A percentile compares a stretch with the other conserved stretches of the same genome.
Evolutionary conservation across 495 filamentous ascomycete genomes (phyloP).

Genomic region (Viridothelium virens): DNA sequence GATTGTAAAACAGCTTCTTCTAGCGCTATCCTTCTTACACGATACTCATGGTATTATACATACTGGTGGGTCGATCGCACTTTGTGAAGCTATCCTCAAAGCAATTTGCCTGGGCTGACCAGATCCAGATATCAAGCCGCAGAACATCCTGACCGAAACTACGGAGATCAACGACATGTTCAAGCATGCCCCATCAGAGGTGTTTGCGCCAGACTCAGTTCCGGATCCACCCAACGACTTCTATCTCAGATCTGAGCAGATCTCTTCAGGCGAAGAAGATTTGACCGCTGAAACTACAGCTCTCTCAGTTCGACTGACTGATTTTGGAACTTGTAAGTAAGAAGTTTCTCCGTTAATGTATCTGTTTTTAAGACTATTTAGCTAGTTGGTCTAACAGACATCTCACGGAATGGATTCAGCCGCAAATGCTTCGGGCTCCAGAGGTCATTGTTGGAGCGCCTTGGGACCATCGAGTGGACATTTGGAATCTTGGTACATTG

Average conservation of each 20-base stretch:
- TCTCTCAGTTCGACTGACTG: slow-evolving; percentile 14
- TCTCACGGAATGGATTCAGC: slow-evolving; percentile 39
- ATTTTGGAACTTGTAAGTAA: slow-evolving; percentile 32
- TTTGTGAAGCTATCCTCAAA: background rate
- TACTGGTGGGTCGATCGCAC: slow-evolving; percentile 16
- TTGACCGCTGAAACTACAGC: background rate
- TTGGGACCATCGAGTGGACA: slow-evolving; percentile 39
- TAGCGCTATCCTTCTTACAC: slow-evolving; percentile 9
- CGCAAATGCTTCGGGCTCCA: slow-evolving; percentile 38
- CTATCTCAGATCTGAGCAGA: background rate
- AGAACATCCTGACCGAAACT: slow-evolving; percentile 32
- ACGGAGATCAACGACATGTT: slow-evolving; percentile 21
- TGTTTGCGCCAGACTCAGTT: slow-evolving; percentile 16
- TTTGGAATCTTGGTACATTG: slow-evolving; percentile 44
- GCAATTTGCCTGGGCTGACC: slow-evolving; percentile 13
- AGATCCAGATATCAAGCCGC: slow-evolving; percentile 30
- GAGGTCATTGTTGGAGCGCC: slow-evolving; percentile 42
- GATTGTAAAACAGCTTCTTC: slow-evolving; percentile 12
- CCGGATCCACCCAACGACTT: background rate
- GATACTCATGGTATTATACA: slow-evolving; percentile 11
- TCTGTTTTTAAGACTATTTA: slow-evolving; percentile 15
- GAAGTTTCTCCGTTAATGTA: slow-evolving; percentile 12
- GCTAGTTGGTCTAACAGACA: slow-evolving; percentile 33
- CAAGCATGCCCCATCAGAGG: slow-evolving; percentile 16
- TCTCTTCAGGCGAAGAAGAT: background rate